These are phyloP conservation scores for Chloris gayana DNA, from an alignment of 176 grass and related monocot species.

Conservation along the genomic window DNA sequence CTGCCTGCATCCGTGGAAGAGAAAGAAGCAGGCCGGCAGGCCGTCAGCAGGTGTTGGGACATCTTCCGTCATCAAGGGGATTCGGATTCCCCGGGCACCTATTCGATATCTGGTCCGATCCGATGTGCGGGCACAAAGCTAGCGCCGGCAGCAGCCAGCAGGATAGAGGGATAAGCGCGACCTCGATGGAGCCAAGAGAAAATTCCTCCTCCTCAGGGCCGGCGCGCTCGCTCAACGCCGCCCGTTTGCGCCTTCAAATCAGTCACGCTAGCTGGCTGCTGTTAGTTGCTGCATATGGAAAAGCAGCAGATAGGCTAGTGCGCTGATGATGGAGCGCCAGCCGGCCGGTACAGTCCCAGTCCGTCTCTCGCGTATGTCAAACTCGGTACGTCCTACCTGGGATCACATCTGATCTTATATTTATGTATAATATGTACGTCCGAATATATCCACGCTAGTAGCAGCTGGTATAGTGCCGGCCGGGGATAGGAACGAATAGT, in stretches of 20 bases:
- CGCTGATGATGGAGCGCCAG: not conserved
- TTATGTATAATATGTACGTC: not conserved
- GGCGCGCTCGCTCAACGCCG: conserved; percentile 22
- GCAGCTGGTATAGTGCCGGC: no score
- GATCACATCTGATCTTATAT: conserved; percentile 18
- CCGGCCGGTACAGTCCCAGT: no score
- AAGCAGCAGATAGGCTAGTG: not conserved
- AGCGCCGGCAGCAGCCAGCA: not conserved
- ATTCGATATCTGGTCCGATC: conserved; percentile 38
- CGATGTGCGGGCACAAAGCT: conserved; percentile 42
- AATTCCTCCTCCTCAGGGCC: no score
- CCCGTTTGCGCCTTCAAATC: conserved; percentile 45
- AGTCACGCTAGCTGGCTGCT: no score
- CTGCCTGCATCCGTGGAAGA: not conserved
- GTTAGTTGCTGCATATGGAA: not conserved
- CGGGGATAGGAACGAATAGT: conserved; percentile 30
- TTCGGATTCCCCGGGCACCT: conserved; percentile 29
- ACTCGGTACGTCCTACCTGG: not conserved
- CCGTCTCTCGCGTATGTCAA: not conserved
- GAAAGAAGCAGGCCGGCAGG: not conserved
- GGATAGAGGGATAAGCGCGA: no score
- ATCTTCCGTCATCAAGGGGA: not conserved
- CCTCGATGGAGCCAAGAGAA: no score
- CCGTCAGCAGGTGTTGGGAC: not conserved
- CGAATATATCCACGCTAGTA: conserved; percentile 10